These are phyloP conservation scores for Naganishia sp. DNA, from an alignment of 1,284 basidiomycete genomes.

Conservation along the genomic window DNA sequence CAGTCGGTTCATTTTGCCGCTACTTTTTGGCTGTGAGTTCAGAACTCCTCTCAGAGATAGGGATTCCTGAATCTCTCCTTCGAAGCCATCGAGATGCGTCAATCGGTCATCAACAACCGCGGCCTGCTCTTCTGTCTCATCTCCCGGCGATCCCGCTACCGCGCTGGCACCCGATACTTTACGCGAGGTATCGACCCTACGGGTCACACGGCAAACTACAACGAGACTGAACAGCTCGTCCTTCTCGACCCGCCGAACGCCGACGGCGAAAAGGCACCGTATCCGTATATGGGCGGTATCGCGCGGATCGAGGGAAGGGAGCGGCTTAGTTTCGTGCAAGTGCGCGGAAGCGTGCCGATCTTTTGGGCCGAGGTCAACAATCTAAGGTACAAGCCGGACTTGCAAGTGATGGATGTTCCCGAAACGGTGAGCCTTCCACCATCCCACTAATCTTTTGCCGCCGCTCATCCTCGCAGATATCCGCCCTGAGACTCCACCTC, in stretches of 20 bases:
- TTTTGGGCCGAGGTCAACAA: constrained; percentile 99
- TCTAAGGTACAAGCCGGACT: constrained; percentile 91
- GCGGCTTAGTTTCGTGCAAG: constrained; percentile 82
- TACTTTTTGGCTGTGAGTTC: constrained; percentile 82
- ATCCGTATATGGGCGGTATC: constrained; percentile 32
- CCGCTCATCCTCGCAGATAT: constrained; percentile 57
- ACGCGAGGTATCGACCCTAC: constrained; percentile 82
- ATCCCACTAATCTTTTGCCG: no score
- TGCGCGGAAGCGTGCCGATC: constrained; percentile 87
- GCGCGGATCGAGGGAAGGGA: constrained; percentile 56
- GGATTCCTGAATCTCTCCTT: constrained; percentile 29
- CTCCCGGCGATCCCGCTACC: constrained; percentile 86
- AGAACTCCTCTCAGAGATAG: neutral
- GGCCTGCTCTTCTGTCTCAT: constrained; percentile 84
- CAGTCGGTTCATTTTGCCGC: constrained; percentile 83
- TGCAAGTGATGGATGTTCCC: constrained; percentile 91
- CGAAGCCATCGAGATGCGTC: constrained; percentile 83
- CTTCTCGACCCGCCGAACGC: constrained; percentile 63
- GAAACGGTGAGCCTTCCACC: constrained; percentile 64
- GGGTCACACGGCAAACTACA: constrained; percentile 75
- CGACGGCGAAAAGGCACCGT: constrained; percentile 38
- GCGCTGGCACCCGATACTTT: constrained; percentile 97
- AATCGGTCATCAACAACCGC: constrained; percentile 72
- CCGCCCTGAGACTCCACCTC: constrained; percentile 74
- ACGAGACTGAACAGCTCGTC: constrained; percentile 92